Evolutionary conservation across 805 yeast genomes (phyloP).

Genomic region (Blastobotrys terrestris): DNA sequence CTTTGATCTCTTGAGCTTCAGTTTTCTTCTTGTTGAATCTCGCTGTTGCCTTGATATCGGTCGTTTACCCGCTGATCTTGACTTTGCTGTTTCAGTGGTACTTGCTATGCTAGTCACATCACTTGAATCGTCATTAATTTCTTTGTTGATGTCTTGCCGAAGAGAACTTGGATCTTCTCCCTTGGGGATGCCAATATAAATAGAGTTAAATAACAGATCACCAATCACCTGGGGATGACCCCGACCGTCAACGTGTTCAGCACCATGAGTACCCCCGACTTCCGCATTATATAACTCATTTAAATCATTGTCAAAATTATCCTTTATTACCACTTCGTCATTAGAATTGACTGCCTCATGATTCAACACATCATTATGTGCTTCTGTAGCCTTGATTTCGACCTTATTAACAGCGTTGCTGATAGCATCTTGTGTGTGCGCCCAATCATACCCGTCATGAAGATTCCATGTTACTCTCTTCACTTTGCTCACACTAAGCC

Average conservation of each 20-base stretch:
- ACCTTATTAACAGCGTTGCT: constrained; percentile 57
- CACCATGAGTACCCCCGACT: too few relatives aligned
- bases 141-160: constrained; percentile 49
- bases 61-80: background rate
- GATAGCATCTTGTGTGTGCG: constrained; percentile 62
- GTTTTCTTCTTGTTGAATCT: constrained; percentile 18
- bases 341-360: constrained; percentile 2
- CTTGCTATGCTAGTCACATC: constrained; percentile 13
- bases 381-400: constrained; percentile 43
- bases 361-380: constrained; percentile 20
- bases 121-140: constrained; percentile 26
- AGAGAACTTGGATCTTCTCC: constrained; percentile 40
- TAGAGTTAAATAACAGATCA: constrained; percentile 71
- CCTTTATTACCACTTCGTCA: background rate
- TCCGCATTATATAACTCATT: too few relatives aligned
- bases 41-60: background rate
- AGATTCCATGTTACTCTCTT: constrained; percentile 35
- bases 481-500: constrained; percentile 19
- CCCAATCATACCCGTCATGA: constrained; percentile 93
- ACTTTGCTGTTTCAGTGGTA: background rate
- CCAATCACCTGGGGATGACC: constrained; percentile 38
- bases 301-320: too few relatives aligned
- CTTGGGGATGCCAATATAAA: constrained; percentile 57
- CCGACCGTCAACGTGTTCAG: constrained; percentile 10
- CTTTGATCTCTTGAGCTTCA: constrained; percentile 60